Conservation (phyloP, 441 rosid species). For the Mallotus japonicus region DNA sequence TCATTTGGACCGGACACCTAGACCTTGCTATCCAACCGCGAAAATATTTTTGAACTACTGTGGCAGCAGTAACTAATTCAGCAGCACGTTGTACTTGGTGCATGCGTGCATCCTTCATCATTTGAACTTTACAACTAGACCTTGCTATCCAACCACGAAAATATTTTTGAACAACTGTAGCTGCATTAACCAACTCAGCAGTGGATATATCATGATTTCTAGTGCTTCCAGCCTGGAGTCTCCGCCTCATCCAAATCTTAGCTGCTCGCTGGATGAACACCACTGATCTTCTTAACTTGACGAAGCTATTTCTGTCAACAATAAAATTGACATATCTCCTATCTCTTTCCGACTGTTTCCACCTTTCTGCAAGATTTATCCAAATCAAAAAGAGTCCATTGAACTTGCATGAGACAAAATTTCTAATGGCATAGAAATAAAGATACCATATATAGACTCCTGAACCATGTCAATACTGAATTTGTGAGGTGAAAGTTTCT, state of each 20-base stretch:
- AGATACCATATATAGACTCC: conserved; percentile 37
- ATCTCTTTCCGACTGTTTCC: conserved; percentile 30
- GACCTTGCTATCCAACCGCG: conserved; percentile 35
- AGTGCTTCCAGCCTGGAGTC: conserved; percentile 14
- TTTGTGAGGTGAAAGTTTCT: conserved; percentile 28
- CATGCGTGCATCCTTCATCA: conserved; percentile 20
- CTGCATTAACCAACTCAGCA: conserved; percentile 29
- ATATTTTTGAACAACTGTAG: conserved; percentile 30
- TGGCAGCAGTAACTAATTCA: conserved; percentile 31
- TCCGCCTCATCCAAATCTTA: conserved; percentile 47
- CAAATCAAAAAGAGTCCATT: conserved; percentile 1
- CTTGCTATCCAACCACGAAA: conserved; percentile 33
- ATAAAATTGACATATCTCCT: conserved; percentile 40
- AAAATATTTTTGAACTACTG: conserved; percentile 27
- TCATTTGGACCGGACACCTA: conserved; percentile 18
- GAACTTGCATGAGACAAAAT: neutral
- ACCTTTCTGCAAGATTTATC: conserved; percentile 33
- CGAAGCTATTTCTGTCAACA: conserved; percentile 52
- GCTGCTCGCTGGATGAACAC: conserved; percentile 58
- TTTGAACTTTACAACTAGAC: conserved; percentile 20
- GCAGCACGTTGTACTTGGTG: conserved; percentile 20
- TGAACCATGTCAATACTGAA: conserved; percentile 29
- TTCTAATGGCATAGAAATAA: conserved; percentile 11
- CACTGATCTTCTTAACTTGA: conserved; percentile 45
- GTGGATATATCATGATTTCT: conserved; percentile 16